Evolutionary conservation across 1,139 yeast species (phyloP).

Genomic region (Geotrichum europaeum): DNA sequence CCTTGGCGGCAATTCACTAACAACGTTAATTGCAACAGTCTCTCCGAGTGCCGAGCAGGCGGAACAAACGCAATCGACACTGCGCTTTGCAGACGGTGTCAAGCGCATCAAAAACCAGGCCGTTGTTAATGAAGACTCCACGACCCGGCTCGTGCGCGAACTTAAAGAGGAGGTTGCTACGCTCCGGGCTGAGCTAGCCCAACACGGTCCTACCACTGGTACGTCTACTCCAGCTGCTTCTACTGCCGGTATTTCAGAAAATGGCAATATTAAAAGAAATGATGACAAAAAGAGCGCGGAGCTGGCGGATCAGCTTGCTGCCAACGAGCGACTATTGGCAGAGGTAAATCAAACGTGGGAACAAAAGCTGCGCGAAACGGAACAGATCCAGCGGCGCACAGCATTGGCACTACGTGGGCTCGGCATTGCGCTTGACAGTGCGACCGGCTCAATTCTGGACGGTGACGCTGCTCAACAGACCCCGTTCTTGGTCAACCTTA

Average conservation of each 20-base stretch:
- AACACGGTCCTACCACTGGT: not conserved
- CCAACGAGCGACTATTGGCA: conserved; percentile 27
- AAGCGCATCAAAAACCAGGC: conserved; percentile 25
- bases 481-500: conserved; percentile 31
- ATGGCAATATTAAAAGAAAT: conserved; percentile 2
- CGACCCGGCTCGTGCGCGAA: conserved; percentile 28
- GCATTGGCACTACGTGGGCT: conserved; percentile 29
- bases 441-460: conserved; percentile 17
- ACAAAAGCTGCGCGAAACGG: conserved; percentile 25
- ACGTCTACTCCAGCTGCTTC: not conserved
- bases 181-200: conserved; percentile 21
- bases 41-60: conserved; percentile 51
- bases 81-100: conserved; percentile 47
- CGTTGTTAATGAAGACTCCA: conserved; percentile 23
- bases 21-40: conserved; percentile 61
- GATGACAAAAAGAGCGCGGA: conserved; percentile 18
- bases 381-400: conserved; percentile 24
- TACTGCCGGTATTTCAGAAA: not conserved
- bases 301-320: conserved; percentile 24
- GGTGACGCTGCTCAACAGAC: conserved; percentile 20
- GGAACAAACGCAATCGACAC: conserved; percentile 59
- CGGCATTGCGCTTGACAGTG: conserved; percentile 22
- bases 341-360: conserved; percentile 31
- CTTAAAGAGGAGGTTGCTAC: conserved; percentile 27
- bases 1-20: conserved; percentile 61